Percentiles rank a stretch among this genome's conserved stretches.
Conservation (phyloP, 2,329 filamentous ascomycete species). For the Botrytis pseudocinerea region DNA sequence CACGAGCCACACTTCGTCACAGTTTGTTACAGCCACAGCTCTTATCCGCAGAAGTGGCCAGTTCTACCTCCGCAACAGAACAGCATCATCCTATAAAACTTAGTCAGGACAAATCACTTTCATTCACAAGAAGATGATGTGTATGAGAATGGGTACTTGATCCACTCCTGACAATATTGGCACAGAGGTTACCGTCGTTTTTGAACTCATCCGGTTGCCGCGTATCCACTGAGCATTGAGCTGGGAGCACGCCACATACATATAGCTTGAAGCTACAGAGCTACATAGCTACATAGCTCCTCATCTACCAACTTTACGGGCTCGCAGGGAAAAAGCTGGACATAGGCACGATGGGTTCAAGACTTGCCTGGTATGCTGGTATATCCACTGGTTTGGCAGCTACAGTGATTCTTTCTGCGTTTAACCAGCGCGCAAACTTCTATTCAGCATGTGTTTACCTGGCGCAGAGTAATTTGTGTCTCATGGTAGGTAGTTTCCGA, state of each 20-base stretch:
- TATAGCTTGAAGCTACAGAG: neutral
- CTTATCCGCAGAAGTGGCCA: constrained; percentile 21
- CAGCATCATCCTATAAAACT: constrained; percentile 7
- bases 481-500: constrained; percentile 64
- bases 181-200: neutral
- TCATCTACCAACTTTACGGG: neutral
- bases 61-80: constrained; percentile 6
- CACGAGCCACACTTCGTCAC: constrained; percentile 14
- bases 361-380: constrained; percentile 53
- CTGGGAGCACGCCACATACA: constrained; percentile 8
- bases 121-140: neutral
- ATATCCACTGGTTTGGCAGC: constrained; percentile 80
- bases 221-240: neutral
- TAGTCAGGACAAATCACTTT: neutral
- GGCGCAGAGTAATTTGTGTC: constrained; percentile 90
- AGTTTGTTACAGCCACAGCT: constrained; percentile 1
- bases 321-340: neutral
- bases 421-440: constrained; percentile 95
- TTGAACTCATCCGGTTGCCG: neutral
- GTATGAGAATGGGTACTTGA: constrained; percentile 5
- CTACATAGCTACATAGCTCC: neutral
- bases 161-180: neutral
- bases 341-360: constrained; percentile 31
- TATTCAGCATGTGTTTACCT: constrained; percentile 98
- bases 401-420: constrained; percentile 82